Percentiles rank a stretch among this genome's conserved stretches.
Evolutionary conservation across 1,284 basidiomycete species (phyloP).

Genomic region (Puccinia novopanici): DNA sequence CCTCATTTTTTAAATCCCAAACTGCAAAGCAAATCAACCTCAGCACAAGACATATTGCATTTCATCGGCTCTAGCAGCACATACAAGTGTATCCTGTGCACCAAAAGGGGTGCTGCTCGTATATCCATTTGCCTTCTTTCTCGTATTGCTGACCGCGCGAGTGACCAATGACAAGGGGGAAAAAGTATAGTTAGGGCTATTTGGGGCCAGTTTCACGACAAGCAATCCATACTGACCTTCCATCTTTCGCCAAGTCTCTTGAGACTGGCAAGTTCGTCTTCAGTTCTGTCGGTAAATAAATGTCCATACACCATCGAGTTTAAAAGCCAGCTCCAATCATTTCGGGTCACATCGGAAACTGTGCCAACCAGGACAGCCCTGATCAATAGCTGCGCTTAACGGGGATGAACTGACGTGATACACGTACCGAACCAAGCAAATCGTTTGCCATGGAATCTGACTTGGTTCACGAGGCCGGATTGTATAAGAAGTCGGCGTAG

Average conservation of each 20-base stretch:
- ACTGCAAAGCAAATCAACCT: conserved; percentile 55
- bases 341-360: conserved; percentile 86
- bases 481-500: conserved; percentile 91
- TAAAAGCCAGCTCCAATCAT: conserved; percentile 87
- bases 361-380: conserved; percentile 53
- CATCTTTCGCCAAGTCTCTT: conserved; percentile 79
- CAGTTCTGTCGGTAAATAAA: conserved; percentile 77
- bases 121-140: conserved; percentile 88
- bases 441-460: conserved; percentile 85
- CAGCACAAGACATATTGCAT: conserved; percentile 12
- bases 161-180: too few species aligned
- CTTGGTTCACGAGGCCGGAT: conserved; percentile 78
- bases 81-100: conserved; percentile 76
- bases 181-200: neutral
- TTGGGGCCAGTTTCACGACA: neutral
- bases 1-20: conserved; percentile 86
- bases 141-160: conserved; percentile 72
- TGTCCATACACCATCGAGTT: conserved; percentile 85
- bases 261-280: conserved; percentile 79
- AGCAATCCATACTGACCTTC: conserved; percentile 68
- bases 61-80: conserved; percentile 7
- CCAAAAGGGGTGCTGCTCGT: conserved; percentile 97
- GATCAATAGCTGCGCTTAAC: neutral
- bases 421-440: conserved; percentile 32
- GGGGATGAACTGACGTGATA: neutral